Evolutionary conservation across 2,329 filamentous ascomycete genomes (phyloP).

Genomic region (Phialemonium atrogriseum): DNA sequence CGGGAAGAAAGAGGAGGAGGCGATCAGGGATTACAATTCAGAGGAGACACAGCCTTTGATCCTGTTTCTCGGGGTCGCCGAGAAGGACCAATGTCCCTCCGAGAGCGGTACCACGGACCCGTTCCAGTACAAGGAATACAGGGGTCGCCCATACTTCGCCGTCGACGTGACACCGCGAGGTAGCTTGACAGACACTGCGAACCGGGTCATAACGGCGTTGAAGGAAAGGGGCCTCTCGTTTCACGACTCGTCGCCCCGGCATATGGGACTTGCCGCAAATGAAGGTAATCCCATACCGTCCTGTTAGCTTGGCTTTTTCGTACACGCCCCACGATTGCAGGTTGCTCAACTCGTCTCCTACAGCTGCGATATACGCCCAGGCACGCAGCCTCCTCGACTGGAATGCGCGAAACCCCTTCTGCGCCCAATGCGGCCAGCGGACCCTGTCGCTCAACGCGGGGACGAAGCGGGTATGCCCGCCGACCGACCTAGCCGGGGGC

Average conservation of each 20-base stretch:
- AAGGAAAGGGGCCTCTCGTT: conserved; percentile 57
- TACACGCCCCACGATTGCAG: conserved; percentile 1
- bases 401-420: conserved; percentile 90
- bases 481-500: conserved; percentile 50
- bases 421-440: conserved; percentile 75
- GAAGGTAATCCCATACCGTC: conserved; percentile 25
- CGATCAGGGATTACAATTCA: conserved; percentile 68
- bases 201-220: conserved; percentile 43
- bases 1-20: conserved; percentile 60
- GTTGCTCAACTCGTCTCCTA: conserved; percentile 6
- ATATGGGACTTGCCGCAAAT: conserved; percentile 34
- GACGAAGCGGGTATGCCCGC: conserved; percentile 72
- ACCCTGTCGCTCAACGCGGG: conserved; percentile 74
- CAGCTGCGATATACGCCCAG: conserved; percentile 86
- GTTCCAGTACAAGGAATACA: conserved; percentile 61
- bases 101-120: conserved; percentile 15
- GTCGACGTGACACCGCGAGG: conserved; percentile 75
- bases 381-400: conserved; percentile 85
- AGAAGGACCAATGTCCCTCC: conserved; percentile 32
- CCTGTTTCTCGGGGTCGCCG: conserved; percentile 79
- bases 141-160: conserved; percentile 78
- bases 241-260: conserved; percentile 42
- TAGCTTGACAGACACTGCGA: conserved; percentile 50
- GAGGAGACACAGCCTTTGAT: conserved; percentile 58
- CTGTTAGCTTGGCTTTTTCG: conserved; percentile 1